phyloP scores from a whole-genome alignment of 495 filamentous ascomycete genomes.

The Tuber microsphaerosporum region DNA sequence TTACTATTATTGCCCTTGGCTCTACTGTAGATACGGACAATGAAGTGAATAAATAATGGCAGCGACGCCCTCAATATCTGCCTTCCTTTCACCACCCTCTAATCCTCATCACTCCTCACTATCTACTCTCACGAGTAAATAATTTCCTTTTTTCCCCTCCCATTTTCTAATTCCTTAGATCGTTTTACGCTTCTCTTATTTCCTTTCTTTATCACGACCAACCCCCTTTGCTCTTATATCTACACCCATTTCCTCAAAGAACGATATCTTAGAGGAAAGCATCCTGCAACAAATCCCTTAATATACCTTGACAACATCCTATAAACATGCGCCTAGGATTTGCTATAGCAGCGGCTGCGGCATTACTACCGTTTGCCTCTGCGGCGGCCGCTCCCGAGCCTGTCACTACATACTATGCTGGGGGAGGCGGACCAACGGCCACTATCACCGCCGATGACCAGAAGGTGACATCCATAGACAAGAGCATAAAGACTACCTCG shows the following conservation, averaged over 20 bases:
- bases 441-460: constrained; percentile 7
- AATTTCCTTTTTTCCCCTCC: constrained; percentile 7
- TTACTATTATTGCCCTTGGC: neutral
- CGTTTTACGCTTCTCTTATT: neutral
- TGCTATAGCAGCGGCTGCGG: neutral
- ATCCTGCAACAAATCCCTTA: neutral
- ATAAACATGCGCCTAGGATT: neutral
- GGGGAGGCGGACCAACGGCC: neutral
- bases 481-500: constrained; percentile 11
- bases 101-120: constrained; percentile 9
- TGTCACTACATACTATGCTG: neutral
- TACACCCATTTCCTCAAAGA: neutral
- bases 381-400: neutral
- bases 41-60: constrained; percentile 24
- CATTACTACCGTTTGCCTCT: neutral
- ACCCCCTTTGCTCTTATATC: neutral
- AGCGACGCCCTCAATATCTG: constrained; percentile 4
- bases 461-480: constrained; percentile 2
- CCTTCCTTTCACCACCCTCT: constrained; percentile 7
- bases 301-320: neutral
- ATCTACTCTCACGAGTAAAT: neutral
- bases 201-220: neutral
- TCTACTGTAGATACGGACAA: neutral
- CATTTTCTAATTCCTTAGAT: neutral
- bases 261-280: neutral